Evolutionary conservation across 2,329 filamentous ascomycete genomes (phyloP), one percentile per base, ranked within the genome.

Genomic region (Cladorrhinum sp.): DNA sequence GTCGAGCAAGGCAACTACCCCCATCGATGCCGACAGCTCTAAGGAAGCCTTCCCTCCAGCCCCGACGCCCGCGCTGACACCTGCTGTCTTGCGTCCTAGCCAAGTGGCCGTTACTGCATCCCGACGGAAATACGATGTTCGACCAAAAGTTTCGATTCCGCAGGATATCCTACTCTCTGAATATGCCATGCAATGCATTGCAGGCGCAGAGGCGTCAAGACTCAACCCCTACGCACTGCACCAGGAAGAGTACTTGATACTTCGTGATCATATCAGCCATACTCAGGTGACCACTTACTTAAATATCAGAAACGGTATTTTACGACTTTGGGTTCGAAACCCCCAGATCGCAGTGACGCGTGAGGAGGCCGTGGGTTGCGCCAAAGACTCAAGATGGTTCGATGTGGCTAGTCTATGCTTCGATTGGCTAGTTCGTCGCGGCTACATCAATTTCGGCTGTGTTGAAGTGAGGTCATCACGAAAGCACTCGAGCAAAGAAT

Each of bases 361-460:
- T 53, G 87, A 93, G 72, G 92, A 97, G 74, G 95, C 95, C 6
- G 84, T 94, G 50, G 95, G 95, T 2, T 98, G 94, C 77, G 91
- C 92, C 56, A 91, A 87, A 75, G 92, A 96, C 69, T 82, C 83
- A 58, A 86, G 92, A 58, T 98, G 92, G 87, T 96, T 96, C 74
- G 89, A 92, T 62, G 84, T 94, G 51, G 93, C 95, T 9, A 91
- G 87, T 65, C 83, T 97, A 59, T 95, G 92, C 66, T 96, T 95
- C 72, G 87, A 96, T 73, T 99, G 94, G 94, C 84, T 99, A 18
- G 81, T 93, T 59, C 88, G 94, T 62, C 86, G 90, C 66, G 95
- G 95, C 20, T 96, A 96, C 73, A 96, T 99, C 78, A 99, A 99
- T 74, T 97, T 92, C 73, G 95, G 96, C 16, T 98, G 95, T 73